Conservation (phyloP, 345 rosid species). For the Lepidium didymum region DNA sequence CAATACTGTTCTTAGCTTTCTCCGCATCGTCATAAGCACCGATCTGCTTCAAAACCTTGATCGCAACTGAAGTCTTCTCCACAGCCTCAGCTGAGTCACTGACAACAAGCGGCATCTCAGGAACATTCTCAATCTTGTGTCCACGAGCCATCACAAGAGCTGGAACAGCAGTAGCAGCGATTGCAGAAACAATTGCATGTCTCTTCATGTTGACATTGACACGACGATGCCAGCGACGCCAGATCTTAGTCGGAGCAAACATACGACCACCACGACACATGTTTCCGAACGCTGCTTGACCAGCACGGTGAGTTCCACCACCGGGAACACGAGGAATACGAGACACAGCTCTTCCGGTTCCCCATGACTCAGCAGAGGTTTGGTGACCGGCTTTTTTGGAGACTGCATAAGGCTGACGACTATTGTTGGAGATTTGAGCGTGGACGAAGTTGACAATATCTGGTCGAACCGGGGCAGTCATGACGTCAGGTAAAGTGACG, state of each 20-base stretch:
- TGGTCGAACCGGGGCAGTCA: constrained; percentile 72
- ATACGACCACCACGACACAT: constrained; percentile 99
- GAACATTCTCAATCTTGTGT: constrained; percentile 68
- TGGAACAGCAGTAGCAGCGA: constrained; percentile 78
- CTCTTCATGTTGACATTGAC: constrained; percentile 86
- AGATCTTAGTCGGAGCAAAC: constrained; percentile 99
- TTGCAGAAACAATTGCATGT: constrained; percentile 77
- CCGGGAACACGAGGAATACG: constrained; percentile 99
- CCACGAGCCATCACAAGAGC: constrained; percentile 91
- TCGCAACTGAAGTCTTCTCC: constrained; percentile 78
- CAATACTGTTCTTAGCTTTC: constrained; percentile 84
- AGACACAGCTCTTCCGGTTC: constrained; percentile 91
- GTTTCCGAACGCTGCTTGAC: constrained; percentile 97
- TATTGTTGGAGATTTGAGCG: constrained; percentile 63
- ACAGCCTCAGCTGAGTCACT: constrained; percentile 63
- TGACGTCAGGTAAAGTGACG: constrained; percentile 55
- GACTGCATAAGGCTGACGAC: constrained; percentile 91
- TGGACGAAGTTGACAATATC: constrained; percentile 73
- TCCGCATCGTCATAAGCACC: constrained; percentile 85
- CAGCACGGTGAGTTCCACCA: constrained; percentile 98
- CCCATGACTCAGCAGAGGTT: constrained; percentile 98
- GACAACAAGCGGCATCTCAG: constrained; percentile 80
- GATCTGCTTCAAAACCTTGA: constrained; percentile 72
- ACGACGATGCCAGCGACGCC: constrained; percentile 94
- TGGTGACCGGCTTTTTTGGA: constrained; percentile 84